phyloP scores from a whole-genome alignment of 1,284 basidiomycete genomes.

The Agroathelia rolfsii region DNA sequence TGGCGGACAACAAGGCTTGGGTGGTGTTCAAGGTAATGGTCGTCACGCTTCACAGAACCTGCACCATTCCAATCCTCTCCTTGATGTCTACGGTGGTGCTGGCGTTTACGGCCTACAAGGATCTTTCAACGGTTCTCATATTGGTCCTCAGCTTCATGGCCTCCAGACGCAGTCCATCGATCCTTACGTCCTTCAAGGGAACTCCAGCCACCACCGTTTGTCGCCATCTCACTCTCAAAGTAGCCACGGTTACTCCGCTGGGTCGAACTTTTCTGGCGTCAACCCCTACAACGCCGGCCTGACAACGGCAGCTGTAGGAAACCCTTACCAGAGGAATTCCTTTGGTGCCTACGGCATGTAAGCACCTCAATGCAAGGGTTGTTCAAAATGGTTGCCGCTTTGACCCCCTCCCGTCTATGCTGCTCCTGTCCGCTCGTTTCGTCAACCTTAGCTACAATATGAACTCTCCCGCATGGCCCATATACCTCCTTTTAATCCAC shows the following conservation, averaged over 20 bases:
- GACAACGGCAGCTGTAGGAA: constrained; percentile 40
- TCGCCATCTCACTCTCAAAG: constrained; percentile 46
- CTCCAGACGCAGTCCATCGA: constrained; percentile 65
- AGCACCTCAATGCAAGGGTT: constrained; percentile 22
- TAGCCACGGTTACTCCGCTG: constrained; percentile 48
- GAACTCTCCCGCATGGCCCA: constrained; percentile 17
- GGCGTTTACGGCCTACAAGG: constrained; percentile 47
- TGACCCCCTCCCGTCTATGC: constrained; percentile 11
- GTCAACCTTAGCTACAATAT: constrained; percentile 28
- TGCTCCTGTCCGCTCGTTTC: too few species aligned
- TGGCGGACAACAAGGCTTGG: constrained; percentile 46
- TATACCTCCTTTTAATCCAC: too few species aligned
- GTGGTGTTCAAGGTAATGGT: constrained; percentile 31
- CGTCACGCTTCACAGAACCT: constrained; percentile 48
- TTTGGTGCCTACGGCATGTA: constrained; percentile 78
- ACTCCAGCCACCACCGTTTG: constrained; percentile 50
- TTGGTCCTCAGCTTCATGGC: constrained; percentile 44
- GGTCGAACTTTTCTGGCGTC: constrained; percentile 39
- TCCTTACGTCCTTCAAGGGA: constrained; percentile 67
- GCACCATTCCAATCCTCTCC: constrained; percentile 46
- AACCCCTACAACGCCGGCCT: constrained; percentile 50
- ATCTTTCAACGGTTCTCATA: constrained; percentile 29
- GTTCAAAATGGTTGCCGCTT: constrained; percentile 8
- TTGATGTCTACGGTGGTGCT: constrained; percentile 58
- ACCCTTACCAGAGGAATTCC: constrained; percentile 63